A percentile compares a stretch with the other conserved stretches of the same genome.
Evolutionary conservation across 2,329 filamentous ascomycete genomes (phyloP).

Genomic region (Fusarium sp.): DNA sequence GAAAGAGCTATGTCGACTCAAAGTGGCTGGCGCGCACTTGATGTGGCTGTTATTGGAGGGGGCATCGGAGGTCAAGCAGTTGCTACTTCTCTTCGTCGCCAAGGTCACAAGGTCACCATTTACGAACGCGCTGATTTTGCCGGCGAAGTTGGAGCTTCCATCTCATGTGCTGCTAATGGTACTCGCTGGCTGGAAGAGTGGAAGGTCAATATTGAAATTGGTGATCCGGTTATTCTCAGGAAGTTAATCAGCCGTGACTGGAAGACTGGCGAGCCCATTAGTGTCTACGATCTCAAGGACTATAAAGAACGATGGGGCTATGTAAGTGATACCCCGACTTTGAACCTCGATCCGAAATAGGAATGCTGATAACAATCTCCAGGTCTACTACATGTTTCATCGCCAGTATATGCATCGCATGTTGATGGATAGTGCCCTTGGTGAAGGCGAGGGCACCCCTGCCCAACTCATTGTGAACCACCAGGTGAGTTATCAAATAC

Average conservation of each 20-base stretch:
- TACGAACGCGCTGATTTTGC: slow-evolving; percentile 1
- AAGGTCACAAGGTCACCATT: background rate
- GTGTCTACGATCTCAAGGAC: background rate
- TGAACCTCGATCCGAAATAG: background rate
- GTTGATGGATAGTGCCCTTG: background rate
- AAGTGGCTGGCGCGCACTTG: background rate
- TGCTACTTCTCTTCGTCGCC: background rate
- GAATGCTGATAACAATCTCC: background rate
- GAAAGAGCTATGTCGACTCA: background rate
- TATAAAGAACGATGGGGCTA: background rate
- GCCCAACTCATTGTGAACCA: background rate
- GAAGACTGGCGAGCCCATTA: background rate
- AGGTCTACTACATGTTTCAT: slow-evolving; percentile 2
- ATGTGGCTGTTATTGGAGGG: slow-evolving; percentile 1
- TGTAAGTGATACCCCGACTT: background rate
- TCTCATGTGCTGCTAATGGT: slow-evolving; percentile 2
- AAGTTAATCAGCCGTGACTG: background rate
- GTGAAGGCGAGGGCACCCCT: background rate
- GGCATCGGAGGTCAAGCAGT: background rate
- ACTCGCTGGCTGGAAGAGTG: slow-evolving; percentile 3
- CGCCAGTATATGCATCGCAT: slow-evolving; percentile 8
- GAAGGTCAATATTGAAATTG: background rate
- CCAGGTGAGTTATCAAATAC: background rate
- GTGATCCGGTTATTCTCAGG: background rate
- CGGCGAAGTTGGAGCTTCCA: background rate